Evolutionary conservation across 2,329 filamentous ascomycete species (phyloP), one percentile per base, ranked within the genome.

Genomic region (Colletotrichum sp.): DNA sequence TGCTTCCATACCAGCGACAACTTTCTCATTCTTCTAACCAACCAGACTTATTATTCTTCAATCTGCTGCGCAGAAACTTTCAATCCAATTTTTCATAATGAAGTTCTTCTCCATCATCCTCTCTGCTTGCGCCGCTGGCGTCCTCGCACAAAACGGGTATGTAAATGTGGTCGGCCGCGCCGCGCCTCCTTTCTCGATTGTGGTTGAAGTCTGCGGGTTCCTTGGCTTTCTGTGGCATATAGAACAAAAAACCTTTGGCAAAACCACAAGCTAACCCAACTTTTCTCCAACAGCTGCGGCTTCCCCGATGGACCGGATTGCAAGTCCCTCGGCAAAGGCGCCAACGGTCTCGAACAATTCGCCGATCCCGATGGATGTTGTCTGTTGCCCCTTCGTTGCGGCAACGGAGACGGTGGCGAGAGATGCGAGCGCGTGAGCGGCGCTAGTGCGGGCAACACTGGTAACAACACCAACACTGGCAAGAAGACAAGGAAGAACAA

Each of bases 341-440:
- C 59, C 4, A 60, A 68, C 5, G 71, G 70, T 7, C 64, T 74
- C 4, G 71, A 74, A 60, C 74, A 69, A n/a, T 74, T 76, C 13
- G 32, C 34, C 5, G 68, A 75, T n/a, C 64, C 34, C 3, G 55
- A 67, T 26, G 68, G 68, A 9, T 72, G 68, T n/a, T 72, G 68
- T 26, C 18, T 67, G 9, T 16, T 72, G 7, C 72, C 72, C 7
- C 13, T 52, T 10, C 68, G 72, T 2, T 72, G 72, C 10, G 52
- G 68, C 6, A 72, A 72, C 9, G 63, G 72, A 5, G 68, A 67
- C 26, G 68, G 72, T 10, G 60, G 72, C n/a, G 39, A 72, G 21
- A 21, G 32, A 32, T 75, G 72, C 43, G 72, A 75, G 69, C 63
- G 69, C 5, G 68, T 57, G 9, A 60, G 71, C 43, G 69, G 69